Conservation (phyloP, 345 rosid genomes). For the Litchi chinensis region DNA sequence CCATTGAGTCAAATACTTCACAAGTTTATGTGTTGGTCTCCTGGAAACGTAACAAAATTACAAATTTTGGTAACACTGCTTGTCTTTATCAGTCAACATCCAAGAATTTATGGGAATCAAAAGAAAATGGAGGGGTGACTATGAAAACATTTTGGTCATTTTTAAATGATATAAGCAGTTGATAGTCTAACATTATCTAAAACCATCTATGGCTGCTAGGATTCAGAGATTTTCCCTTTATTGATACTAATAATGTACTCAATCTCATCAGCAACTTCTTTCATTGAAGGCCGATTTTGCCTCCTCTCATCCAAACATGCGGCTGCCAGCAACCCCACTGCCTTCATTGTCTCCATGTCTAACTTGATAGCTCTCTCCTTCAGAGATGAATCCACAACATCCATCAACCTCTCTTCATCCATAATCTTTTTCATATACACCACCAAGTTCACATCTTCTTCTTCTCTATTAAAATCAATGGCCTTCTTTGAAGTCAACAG, state of each 20-base stretch:
- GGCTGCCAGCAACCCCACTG: slow-evolving; percentile 45
- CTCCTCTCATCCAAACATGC: slow-evolving; percentile 59
- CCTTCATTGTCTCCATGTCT: slow-evolving; percentile 54
- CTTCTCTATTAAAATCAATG: slow-evolving; percentile 40
- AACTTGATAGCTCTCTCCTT: slow-evolving; percentile 31
- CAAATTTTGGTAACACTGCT: background rate
- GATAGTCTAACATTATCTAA: background rate
- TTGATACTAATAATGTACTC: slow-evolving; percentile 47
- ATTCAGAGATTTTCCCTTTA: background rate
- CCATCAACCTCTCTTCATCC: slow-evolving; percentile 44
- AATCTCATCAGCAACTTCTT: slow-evolving; percentile 56
- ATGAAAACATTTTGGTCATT: background rate
- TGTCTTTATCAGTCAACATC: background rate
- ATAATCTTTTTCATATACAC: slow-evolving; percentile 39
- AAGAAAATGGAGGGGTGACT: background rate
- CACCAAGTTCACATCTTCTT: slow-evolving; percentile 50
- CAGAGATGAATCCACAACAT: slow-evolving; percentile 39
- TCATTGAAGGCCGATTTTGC: slow-evolving; percentile 66
- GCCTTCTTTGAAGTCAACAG: slow-evolving; percentile 49
- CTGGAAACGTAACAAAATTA: too few relatives aligned
- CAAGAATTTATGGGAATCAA: background rate
- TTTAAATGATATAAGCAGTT: background rate
- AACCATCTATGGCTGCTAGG: background rate
- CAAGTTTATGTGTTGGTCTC: background rate
- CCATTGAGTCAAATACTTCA: too few relatives aligned